These are phyloP conservation scores for Bolboschoenus planiculmis DNA, from an alignment of 176 grass and related monocot genomes.

Conservation along the genomic window DNA sequence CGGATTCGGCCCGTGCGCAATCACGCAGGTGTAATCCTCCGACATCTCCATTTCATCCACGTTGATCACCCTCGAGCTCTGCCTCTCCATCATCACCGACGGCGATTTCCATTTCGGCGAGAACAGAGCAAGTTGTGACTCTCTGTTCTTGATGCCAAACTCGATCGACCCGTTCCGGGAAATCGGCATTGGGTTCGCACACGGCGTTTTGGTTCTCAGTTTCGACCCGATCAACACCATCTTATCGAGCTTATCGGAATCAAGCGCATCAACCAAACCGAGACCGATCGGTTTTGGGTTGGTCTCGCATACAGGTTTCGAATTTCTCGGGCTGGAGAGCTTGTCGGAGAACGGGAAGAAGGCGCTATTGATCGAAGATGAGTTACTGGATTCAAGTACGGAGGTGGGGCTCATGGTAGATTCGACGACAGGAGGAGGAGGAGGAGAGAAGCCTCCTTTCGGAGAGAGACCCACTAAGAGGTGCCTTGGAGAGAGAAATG, in stretches of 20 bases:
- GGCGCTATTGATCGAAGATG: background rate
- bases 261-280: background rate
- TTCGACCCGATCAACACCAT: constrained; percentile 12
- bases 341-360: background rate
- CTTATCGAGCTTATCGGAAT: background rate
- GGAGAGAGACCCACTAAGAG: constrained; percentile 5
- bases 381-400: background rate
- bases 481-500: constrained; percentile 9
- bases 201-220: background rate
- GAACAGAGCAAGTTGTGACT: constrained; percentile 2
- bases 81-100: background rate
- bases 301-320: background rate
- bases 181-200: background rate
- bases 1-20: background rate
- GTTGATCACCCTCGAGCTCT: background rate
- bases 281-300: background rate
- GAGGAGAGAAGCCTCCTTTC: background rate
- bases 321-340: background rate
- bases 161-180: background rate
- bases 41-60: constrained; percentile 19
- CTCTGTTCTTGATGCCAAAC: constrained; percentile 7
- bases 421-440: no score
- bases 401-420: constrained; percentile 14
- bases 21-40: constrained; percentile 16
- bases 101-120: background rate